Base-by-base conservation (phyloP, 192 early-diverging fungal genomes). In the Backusella luteola region DNA sequence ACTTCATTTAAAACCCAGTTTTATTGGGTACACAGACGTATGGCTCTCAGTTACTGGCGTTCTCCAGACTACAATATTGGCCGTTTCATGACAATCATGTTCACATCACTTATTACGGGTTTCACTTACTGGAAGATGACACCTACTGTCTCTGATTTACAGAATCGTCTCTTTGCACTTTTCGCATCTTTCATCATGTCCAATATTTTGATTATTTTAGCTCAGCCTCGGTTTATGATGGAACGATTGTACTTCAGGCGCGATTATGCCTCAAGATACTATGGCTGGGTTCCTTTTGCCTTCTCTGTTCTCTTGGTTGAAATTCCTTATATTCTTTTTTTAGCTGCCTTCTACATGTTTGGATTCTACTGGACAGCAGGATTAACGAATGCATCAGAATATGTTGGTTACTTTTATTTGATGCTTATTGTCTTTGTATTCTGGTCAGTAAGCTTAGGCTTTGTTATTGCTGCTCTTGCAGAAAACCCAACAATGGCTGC, bases 341-440 rank as follows among this genome's bases (percentile, higher is more conserved):
- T 87, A 23, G 83, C 86, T 67, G 90, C 92, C 0, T 67, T 87
- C 70, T 93, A 90, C 84, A 92, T 93, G 81, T 73, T 89, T 14
- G 83, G 88, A 53, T 93, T 92, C 69, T 95, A 95, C 84, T 95
- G 90, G 90, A 86, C 89, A 15, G 86, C 89, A 35, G 91, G 91
- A 0, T 84, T 95, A 36, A 88, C 87, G 36, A 75, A 73, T 4
- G 72, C 75, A 2, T 79, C 89, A 21, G 83, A 85, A 41, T 81
- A 87, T 69, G 85, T 82, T 12, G 87, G 89, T 32, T 93, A 86
- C 77, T 93, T 94, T 63, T 95, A 91, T 78, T 29, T 92, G 23
- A 78, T 89, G 41, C 85, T 90, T 53, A 77, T 87, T 21, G 35
- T 88, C 38, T 86, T 91, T 71, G 86, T 87, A 26, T 77, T 92